Evolutionary conservation across 345 rosid species (phyloP).

Genomic region (Syzygium aromaticum): DNA sequence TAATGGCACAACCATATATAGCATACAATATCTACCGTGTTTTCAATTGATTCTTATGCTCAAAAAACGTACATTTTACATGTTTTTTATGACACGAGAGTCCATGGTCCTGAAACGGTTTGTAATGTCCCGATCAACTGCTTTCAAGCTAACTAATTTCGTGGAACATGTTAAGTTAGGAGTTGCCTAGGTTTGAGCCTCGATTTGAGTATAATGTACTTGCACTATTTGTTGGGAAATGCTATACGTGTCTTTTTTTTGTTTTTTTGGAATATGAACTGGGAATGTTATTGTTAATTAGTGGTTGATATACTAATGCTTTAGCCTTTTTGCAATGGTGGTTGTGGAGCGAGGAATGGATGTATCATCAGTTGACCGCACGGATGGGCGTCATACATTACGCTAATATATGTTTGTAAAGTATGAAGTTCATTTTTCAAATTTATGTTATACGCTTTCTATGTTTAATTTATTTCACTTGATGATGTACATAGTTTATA

Average conservation of each 20-base stretch:
- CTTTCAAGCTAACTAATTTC: not conserved
- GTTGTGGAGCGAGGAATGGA: not conserved
- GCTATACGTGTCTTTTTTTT: not conserved
- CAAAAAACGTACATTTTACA: not conserved
- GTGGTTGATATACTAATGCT: not conserved
- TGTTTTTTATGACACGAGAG: not conserved
- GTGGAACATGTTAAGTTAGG: not conserved
- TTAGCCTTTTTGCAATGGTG: not conserved
- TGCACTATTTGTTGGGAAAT: not conserved
- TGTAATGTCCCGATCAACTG: not conserved
- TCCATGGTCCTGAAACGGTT: not conserved
- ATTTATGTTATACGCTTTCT: not conserved
- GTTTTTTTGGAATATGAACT: not conserved
- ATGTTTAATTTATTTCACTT: not conserved
- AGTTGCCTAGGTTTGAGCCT: not conserved
- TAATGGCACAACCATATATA: not conserved
- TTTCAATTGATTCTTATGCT: not conserved
- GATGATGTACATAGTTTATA: not conserved
- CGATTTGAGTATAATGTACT: not conserved
- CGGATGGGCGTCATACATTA: not conserved
- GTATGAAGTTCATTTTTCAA: not conserved
- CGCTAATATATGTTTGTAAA: not conserved
- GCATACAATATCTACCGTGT: not conserved
- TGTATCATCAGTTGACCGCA: not conserved
- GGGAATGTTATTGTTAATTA: not conserved